Evolutionary conservation across 1,139 yeast genomes (phyloP), one percentile per base, ranked within the genome.

Genomic region (Ogataea hybrid): DNA sequence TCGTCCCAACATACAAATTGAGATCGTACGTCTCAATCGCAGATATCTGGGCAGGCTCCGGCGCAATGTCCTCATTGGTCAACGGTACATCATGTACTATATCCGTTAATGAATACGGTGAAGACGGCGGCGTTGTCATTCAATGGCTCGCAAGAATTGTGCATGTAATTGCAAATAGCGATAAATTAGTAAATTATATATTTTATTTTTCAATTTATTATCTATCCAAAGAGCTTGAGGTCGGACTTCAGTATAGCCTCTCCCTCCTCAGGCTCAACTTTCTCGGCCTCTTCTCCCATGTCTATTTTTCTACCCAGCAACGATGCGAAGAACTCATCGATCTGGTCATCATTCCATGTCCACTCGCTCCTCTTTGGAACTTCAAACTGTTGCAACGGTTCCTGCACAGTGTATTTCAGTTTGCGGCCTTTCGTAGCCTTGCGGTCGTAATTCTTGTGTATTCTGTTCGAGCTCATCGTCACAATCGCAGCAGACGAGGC

Each of bases 401-500:
- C 97, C 62, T 92, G 97, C 15, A 88, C 80, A 28, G 86, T 84
- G 61, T 78, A 92, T 44, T 87, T 78, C 50, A 94, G 70, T 62
- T 88, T 89, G 51, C 98, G 75, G 17, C 97, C 98, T 70, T 94
- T 94, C 17, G 97, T 88, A 0, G 97, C 97, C 68, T 84, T 86
- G 28, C 95, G 86, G 53, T 92, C 98, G 49, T 83, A 84, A 58
- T 81, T 85, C 64, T 84, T 86, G 61, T 83, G 84, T 49, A 82
- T 75, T 41, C 84, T 82, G 44, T 77, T 70, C 53, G 81, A 89
- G 17, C 84, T 80, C 43, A 77, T 74, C 49, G 81, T 69, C 46
- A 84, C 62, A 16, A 80, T 75, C 32, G 65, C 65, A 3, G 63
- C 62, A 41, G 58, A 67, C 18, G 58, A 61, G 53, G 56, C 75